These are phyloP conservation scores for Corylus heterophylla DNA, from an alignment of 306 rosid species.

Conservation along the genomic window DNA sequence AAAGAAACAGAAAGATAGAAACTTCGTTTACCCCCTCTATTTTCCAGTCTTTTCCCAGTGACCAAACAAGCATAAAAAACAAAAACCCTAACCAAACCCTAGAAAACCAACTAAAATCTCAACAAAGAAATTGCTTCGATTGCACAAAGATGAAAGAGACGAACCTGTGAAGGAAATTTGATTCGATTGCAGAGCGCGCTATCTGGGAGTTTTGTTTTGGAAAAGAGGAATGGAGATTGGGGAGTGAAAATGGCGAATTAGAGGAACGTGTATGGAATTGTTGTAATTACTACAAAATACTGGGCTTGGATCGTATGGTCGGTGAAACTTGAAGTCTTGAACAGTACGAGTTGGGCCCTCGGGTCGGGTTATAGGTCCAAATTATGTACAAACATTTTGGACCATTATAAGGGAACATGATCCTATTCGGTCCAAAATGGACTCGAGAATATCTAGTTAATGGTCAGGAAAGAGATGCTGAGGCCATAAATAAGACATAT, in stretches of 20 bases:
- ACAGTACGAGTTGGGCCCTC: not conserved
- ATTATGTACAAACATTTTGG: too few species aligned
- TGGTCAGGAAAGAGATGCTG: too few species aligned
- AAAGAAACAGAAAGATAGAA: not conserved
- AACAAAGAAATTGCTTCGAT: not conserved
- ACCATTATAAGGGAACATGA: too few species aligned
- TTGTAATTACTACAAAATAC: too few species aligned
- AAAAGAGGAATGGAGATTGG: not conserved
- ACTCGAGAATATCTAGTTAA: too few species aligned
- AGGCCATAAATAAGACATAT: too few species aligned
- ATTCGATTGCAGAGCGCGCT: not conserved
- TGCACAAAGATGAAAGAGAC: not conserved
- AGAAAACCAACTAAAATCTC: not conserved
- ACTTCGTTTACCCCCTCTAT: not conserved
- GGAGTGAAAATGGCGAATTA: not conserved
- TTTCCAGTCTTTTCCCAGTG: not conserved
- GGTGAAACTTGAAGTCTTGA: too few species aligned
- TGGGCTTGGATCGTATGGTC: too few species aligned
- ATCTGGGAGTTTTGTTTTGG: not conserved
- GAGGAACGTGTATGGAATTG: not conserved
- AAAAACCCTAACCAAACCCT: not conserved
- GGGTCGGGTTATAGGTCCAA: not conserved
- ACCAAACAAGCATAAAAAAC: not conserved
- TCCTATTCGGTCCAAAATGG: too few species aligned
- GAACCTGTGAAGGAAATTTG: not conserved